Evolutionary conservation across 768 basidiomycete genomes (phyloP), one percentile per base, ranked within the genome.

Genomic region (Termitomyces titanicus): DNA sequence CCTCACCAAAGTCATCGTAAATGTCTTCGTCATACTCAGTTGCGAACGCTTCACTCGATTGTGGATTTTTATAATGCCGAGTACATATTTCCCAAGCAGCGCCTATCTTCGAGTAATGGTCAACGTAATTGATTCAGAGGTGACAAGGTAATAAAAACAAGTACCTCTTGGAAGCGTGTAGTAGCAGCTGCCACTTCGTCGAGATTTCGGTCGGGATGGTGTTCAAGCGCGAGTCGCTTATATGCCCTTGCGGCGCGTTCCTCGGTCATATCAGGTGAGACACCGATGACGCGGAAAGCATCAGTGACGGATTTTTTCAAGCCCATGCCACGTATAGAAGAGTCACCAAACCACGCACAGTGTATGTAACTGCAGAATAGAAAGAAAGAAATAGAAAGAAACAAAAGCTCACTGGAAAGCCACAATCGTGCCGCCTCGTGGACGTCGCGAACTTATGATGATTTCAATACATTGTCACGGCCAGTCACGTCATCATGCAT

Each of bases 201-300:
- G 15, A 64, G 64, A 56, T 74, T 74, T 46, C 69, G 67, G 57
- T 73, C 66, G 45, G 71, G 69, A 58, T 69, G 71, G 46, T 71
- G 70, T 33, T 63, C 60, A 51, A 70, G 62, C 29, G 68, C 65
- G 25, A 70, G 65, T 49, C 58, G 64, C 43, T 68, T 72, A 57
- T 71, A 73, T 17, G 67, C 65, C 49, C 58, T 66, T 40, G 59
- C 62, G 15, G 70, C 71, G 7, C 56, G 51, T n/a, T 60, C 33
- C 37, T 63, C 47, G 35, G 67, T 61, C 31, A 64, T 47, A 54
- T 67, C 64, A 47, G 65, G 63, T 8, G 61, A 52, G 52, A 72
- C 49, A 39, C 63, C 66, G 25, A 72, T 64, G 42, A 57, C 51
- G 25, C 27, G 48, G 54, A 71, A 71, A 20, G 70, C 71, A 37